These are phyloP conservation scores for Aristolochia fimbriata DNA, from an alignment of 164 flowering plant genomes.

Conservation along the genomic window DNA sequence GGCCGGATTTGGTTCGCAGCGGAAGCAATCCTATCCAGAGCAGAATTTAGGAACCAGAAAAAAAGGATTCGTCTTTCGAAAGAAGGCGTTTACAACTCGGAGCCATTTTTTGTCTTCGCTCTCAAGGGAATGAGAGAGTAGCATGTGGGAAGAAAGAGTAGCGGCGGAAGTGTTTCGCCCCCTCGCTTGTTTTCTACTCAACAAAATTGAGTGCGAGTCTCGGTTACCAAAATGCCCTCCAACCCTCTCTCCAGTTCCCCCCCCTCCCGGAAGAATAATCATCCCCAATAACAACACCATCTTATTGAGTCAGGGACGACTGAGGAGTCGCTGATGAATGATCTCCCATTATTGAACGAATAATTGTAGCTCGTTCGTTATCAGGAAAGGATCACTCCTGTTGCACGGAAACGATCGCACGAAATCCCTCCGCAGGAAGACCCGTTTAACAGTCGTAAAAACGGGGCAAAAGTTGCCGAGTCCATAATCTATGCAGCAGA, in stretches of 20 bases:
- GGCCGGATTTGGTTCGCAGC: slow-evolving; percentile 16
- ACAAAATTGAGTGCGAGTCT: neutral
- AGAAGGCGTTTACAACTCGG: slow-evolving; percentile 3
- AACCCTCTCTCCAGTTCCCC: too few species aligned
- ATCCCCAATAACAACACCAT: too few species aligned
- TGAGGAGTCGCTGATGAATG: too few species aligned
- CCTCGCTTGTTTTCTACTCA: slow-evolving; percentile 12
- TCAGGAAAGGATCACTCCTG: too few species aligned
- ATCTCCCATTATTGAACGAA: too few species aligned
- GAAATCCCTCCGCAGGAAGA: too few species aligned
- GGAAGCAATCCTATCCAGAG: slow-evolving; percentile 12
- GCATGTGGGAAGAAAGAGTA: slow-evolving; percentile 7
- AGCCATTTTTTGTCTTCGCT: slow-evolving; percentile 1
- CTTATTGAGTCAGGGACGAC: too few species aligned
- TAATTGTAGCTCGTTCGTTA: too few species aligned
- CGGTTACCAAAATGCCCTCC: neutral
- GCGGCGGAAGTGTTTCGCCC: slow-evolving; percentile 6
- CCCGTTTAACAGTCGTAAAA: too few species aligned
- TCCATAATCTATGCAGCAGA: too few species aligned
- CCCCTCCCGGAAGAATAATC: neutral
- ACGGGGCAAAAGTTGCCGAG: too few species aligned
- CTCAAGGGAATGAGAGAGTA: slow-evolving; percentile 11
- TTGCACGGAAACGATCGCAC: too few species aligned
- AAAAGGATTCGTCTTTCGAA: slow-evolving; percentile 6
- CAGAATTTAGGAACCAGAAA: slow-evolving; percentile 26